These are phyloP conservation scores for Wickerhamiella qilinensis DNA, from an alignment of 805 yeast genomes.

Conservation along the genomic window DNA sequence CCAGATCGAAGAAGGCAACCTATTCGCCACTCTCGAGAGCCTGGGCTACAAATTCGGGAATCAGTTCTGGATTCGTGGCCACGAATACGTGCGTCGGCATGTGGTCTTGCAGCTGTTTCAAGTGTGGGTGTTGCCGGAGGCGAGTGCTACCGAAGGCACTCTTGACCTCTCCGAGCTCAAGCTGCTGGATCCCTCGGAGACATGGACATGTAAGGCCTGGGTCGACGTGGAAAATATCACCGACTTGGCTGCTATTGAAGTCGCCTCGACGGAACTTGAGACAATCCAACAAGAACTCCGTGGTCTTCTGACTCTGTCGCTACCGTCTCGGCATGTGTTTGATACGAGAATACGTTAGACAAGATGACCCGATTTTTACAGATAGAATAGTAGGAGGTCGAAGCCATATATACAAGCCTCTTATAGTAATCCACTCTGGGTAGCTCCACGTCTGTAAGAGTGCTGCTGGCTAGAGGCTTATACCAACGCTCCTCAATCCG, in stretches of 20 bases:
- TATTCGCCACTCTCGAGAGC: slow-evolving; percentile 32
- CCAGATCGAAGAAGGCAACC: slow-evolving; percentile 22
- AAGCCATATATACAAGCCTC: too few species aligned
- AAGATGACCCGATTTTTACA: too few species aligned
- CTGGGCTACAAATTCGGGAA: slow-evolving; percentile 56
- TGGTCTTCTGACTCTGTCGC: slow-evolving; percentile 49
- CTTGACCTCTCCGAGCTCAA: slow-evolving; percentile 2
- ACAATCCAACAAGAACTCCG: slow-evolving; percentile 46
- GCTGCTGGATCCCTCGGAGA: slow-evolving; percentile 18
- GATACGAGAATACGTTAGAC: slow-evolving; percentile 46
- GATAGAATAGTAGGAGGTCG: too few species aligned
- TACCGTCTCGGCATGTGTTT: slow-evolving; percentile 69
- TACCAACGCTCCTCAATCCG: too few species aligned
- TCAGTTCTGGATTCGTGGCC: slow-evolving; percentile 47
- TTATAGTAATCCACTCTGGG: too few species aligned
- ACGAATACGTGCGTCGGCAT: slow-evolving; percentile 43
- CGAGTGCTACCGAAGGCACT: slow-evolving; percentile 2
- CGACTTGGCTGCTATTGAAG: slow-evolving; percentile 55
- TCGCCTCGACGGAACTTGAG: slow-evolving; percentile 47
- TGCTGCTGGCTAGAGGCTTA: too few species aligned
- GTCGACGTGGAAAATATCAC: slow-evolving; percentile 58
- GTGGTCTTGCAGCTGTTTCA: slow-evolving; percentile 40
- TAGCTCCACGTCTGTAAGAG: too few species aligned
- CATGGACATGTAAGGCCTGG: slow-evolving; percentile 35
- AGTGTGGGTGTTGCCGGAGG: slow-evolving; percentile 25